Evolutionary conservation across 2,329 filamentous ascomycete genomes (phyloP), one percentile per base, ranked within the genome.

Genomic region (Colletotrichum tamarilloi): DNA sequence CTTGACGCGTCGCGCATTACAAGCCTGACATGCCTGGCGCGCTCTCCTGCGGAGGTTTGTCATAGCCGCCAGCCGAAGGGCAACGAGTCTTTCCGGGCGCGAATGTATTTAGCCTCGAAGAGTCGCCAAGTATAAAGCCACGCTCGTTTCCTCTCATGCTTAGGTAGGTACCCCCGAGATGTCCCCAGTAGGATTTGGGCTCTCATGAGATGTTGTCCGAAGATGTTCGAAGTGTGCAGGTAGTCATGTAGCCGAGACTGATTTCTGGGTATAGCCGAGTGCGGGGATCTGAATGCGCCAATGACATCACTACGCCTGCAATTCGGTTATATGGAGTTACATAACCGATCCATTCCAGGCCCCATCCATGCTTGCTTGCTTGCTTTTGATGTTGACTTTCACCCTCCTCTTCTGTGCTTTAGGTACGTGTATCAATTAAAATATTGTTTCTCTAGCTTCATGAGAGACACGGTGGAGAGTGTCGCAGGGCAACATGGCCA

Each of bases 11-110:
- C 81, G 78, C 46, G 77, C 72, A 74, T 83, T 82, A 77, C 81
- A 83, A 58, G 79, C 76, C 57, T 79, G 79, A 69, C 81, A 82
- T 24, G 81, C 81, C 65, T 81, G 81, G 67, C 81, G 82, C 7
- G 81, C 81, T 32, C 81, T 78, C 32, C 77, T 78, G 64, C 80
- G 79, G 22, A 42, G 60, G 30, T 67, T 67, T 2, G 58, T 30
- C 66, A 63, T 68, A 38, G 19, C 57, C 58, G 58, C 8, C 16
- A 16, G 26, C 59, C 26, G 59, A 32, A 22, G 11, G 22, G 8
- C 19, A 9, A 19, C 42, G n/a, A 9, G 22, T 12, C 2, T 26
- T 42, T 28, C 38, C 19, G 19, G 42, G 19, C 42, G 42, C 42
- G 19, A 49, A 8, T 4, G 38, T 16, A 1, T 42, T 19, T 8